These are phyloP conservation scores for Aspergillus egyptiacus DNA, from an alignment of 495 filamentous ascomycete species.

Conservation along the genomic window DNA sequence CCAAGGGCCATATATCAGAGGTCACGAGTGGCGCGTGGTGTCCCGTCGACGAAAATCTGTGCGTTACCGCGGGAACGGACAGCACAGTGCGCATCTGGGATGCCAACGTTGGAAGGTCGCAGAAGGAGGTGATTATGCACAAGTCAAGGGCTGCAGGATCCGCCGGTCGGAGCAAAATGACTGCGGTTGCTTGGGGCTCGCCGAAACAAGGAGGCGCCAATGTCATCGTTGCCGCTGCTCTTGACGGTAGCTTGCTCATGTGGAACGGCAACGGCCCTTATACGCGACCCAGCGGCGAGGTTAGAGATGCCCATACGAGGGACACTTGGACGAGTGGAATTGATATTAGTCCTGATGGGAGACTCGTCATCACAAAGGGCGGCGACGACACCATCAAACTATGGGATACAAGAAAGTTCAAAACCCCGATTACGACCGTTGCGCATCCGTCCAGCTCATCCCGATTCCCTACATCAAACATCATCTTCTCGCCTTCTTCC, in stretches of 20 bases:
- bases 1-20: slow-evolving; percentile 91
- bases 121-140: slow-evolving; percentile 91
- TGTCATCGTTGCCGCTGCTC: slow-evolving; percentile 76
- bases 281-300: slow-evolving; percentile 76
- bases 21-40: slow-evolving; percentile 83
- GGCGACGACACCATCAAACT: slow-evolving; percentile 85
- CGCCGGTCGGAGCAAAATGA: slow-evolving; percentile 90
- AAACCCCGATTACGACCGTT: slow-evolving; percentile 72
- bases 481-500: slow-evolving; percentile 78
- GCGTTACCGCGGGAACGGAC: slow-evolving; percentile 86
- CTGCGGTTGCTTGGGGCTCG: slow-evolving; percentile 82
- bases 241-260: slow-evolving; percentile 89
- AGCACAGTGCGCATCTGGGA: slow-evolving; percentile 97
- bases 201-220: slow-evolving; percentile 68
- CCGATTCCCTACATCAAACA: slow-evolving; percentile 77
- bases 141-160: slow-evolving; percentile 81
- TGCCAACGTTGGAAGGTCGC: slow-evolving; percentile 74
- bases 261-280: slow-evolving; percentile 86
- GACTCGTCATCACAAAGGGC: slow-evolving; percentile 81
- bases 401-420: slow-evolving; percentile 97
- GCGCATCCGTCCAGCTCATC: slow-evolving; percentile 74
- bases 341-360: slow-evolving; percentile 86
- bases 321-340: slow-evolving; percentile 91
- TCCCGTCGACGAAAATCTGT: slow-evolving; percentile 72
- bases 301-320: slow-evolving; percentile 72